A percentile compares a stretch with the other conserved stretches of the same genome.
phyloP scores from a whole-genome alignment of 2,329 filamentous ascomycete genomes.

The Nannizziopsis barbatae region DNA sequence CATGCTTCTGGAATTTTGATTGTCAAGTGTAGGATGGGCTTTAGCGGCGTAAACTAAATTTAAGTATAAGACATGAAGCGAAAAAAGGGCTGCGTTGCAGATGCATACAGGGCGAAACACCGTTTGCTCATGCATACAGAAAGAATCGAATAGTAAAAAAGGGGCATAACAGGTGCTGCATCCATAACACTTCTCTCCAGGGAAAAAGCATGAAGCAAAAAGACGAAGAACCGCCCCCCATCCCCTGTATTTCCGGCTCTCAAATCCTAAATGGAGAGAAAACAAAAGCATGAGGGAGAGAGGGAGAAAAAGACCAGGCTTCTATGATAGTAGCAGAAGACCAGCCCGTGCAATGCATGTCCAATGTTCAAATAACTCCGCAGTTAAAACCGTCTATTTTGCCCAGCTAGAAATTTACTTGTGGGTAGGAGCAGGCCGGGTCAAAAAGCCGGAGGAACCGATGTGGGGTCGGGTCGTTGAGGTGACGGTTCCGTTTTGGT shows the following conservation, averaged over 20 bases:
- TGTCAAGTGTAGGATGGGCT: too few relatives aligned
- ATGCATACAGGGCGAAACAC: too few relatives aligned
- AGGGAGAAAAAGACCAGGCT: background rate
- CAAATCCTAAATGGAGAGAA: background rate
- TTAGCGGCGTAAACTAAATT: too few relatives aligned
- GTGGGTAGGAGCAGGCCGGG: background rate
- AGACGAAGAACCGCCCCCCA: too few relatives aligned
- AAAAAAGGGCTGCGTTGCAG: too few relatives aligned
- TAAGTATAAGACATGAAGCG: too few relatives aligned
- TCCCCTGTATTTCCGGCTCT: background rate
- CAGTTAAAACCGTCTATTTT: background rate
- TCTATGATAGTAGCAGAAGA: conserved; percentile 1
- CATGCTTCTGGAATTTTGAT: too few relatives aligned
- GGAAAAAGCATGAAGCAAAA: too few relatives aligned
- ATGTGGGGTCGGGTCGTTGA: background rate
- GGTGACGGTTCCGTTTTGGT: conserved; percentile 1
- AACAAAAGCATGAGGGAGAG: background rate
- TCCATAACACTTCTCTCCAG: too few relatives aligned
- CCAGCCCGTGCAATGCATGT: background rate
- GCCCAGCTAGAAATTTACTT: background rate
- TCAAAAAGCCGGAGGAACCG: conserved; percentile 3
- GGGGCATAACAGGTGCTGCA: too few relatives aligned
- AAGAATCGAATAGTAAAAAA: too few relatives aligned
- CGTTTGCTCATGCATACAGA: too few relatives aligned
- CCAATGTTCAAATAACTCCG: conserved; percentile 1